phyloP scores from a whole-genome alignment of 768 basidiomycete species.

The button mushroom (Agaricus bisporus) region DNA sequence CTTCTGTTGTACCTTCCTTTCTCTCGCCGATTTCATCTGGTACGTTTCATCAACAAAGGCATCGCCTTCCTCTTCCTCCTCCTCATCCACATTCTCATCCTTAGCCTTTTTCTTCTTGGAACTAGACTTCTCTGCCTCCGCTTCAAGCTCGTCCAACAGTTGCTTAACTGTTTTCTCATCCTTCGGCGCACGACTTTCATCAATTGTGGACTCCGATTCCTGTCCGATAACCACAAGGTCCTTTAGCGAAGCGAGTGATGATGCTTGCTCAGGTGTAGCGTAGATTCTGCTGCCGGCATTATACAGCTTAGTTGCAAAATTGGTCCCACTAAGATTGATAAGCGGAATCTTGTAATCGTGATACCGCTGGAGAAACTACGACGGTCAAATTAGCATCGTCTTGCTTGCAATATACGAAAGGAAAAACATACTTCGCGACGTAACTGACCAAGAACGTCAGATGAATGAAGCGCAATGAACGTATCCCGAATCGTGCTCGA shows the following conservation, averaged over 20 bases:
- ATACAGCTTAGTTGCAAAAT: conserved; percentile 33
- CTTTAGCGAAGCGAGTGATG: conserved; percentile 21
- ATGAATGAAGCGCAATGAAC: conserved; percentile 88
- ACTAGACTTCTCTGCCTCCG: not conserved
- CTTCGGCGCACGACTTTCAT: conserved; percentile 15
- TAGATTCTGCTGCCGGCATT: conserved; percentile 39
- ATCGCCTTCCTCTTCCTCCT: conserved; percentile 8
- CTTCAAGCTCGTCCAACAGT: conserved; percentile 1
- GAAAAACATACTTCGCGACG: conserved; percentile 56
- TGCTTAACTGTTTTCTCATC: conserved; percentile 5
- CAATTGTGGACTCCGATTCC: conserved; percentile 25
- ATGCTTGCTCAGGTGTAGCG: conserved; percentile 34
- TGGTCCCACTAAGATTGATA: conserved; percentile 26
- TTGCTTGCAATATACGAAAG: not conserved
- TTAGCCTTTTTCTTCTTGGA: conserved; percentile 14
- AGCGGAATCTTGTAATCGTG: conserved; percentile 65
- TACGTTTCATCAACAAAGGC: conserved; percentile 1
- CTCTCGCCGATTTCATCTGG: conserved; percentile 1
- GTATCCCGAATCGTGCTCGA: conserved; percentile 85
- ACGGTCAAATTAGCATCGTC: not conserved
- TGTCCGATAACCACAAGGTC: conserved; percentile 34
- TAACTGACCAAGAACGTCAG: conserved; percentile 73
- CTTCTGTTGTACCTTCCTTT: conserved; percentile 10
- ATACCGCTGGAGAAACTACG: conserved; percentile 73
- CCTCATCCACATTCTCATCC: conserved; percentile 13